Conservation (phyloP, 345 rosid genomes). For the Lepidium sativum region DNA sequence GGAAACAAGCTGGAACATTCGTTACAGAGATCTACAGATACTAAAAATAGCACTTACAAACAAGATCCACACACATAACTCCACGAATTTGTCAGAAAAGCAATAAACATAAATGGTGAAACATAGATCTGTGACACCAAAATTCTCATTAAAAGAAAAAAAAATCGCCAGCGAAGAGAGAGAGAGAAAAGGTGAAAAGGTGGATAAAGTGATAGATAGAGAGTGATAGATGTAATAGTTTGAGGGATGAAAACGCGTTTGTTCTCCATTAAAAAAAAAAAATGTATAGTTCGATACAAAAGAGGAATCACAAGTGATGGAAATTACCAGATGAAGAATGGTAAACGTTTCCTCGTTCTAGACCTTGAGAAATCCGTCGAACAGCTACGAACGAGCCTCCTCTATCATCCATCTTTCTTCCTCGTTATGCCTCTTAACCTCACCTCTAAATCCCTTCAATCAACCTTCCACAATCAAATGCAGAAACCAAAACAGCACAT, state of each 20-base stretch:
- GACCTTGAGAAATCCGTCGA: constrained; percentile 88
- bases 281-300: not conserved
- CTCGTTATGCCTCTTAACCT: not conserved
- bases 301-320: not conserved
- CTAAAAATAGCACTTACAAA: constrained; percentile 39
- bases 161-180: constrained; percentile 7
- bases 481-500: constrained; percentile 15
- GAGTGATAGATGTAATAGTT: not conserved
- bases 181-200: not conserved
- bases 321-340: constrained; percentile 81
- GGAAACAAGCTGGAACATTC: not conserved
- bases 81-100: constrained; percentile 14
- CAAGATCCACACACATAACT: constrained; percentile 48
- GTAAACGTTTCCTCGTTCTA: constrained; percentile 68
- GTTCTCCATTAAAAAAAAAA: not conserved
- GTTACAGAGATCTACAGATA: not conserved
- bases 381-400: constrained; percentile 99
- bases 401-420: constrained; percentile 71
- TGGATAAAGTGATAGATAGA: constrained; percentile 11
- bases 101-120: constrained; percentile 21
- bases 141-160: not conserved
- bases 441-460: too few species aligned
- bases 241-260: constrained; percentile 19
- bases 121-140: constrained; percentile 29
- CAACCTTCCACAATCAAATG: constrained; percentile 2